Conservation (phyloP, 1,284 basidiomycete genomes). For the Ceratobasidium sp. region DNA sequence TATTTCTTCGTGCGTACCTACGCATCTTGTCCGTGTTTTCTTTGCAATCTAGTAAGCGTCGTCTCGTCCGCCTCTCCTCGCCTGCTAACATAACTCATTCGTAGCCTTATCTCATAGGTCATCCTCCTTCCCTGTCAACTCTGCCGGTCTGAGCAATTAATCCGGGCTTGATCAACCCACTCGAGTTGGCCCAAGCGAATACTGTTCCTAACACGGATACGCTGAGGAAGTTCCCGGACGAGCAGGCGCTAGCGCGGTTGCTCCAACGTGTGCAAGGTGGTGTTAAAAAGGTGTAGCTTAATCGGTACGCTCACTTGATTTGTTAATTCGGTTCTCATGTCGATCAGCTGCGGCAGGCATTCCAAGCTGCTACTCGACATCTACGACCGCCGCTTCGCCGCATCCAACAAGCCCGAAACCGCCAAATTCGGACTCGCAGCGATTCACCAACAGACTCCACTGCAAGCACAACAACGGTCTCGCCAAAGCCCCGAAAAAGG, state of each 20-base stretch:
- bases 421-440: constrained; percentile 74
- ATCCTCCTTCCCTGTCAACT: constrained; percentile 77
- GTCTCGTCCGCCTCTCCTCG: no score
- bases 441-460: constrained; percentile 63
- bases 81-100: no score
- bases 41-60: no score
- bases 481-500: constrained; percentile 53
- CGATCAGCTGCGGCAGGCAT: constrained; percentile 57
- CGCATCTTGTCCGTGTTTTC: no score
- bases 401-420: constrained; percentile 73
- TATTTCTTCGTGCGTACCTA: no score
- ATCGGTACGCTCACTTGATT: constrained; percentile 61
- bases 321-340: neutral
- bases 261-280: constrained; percentile 82
- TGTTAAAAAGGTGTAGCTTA: constrained; percentile 81
- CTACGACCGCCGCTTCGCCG: constrained; percentile 71
- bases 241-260: constrained; percentile 72
- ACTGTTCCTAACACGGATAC: constrained; percentile 84
- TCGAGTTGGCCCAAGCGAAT: constrained; percentile 75
- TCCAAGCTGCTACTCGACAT: constrained; percentile 73
- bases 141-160: constrained; percentile 61
- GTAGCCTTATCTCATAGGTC: no score
- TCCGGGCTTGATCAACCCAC: constrained; percentile 70
- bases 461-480: constrained; percentile 50
- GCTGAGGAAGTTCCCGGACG: constrained; percentile 72